phyloP scores from a whole-genome alignment of 2,329 filamentous ascomycete genomes.

The Chrysoporthe cubensis region DNA sequence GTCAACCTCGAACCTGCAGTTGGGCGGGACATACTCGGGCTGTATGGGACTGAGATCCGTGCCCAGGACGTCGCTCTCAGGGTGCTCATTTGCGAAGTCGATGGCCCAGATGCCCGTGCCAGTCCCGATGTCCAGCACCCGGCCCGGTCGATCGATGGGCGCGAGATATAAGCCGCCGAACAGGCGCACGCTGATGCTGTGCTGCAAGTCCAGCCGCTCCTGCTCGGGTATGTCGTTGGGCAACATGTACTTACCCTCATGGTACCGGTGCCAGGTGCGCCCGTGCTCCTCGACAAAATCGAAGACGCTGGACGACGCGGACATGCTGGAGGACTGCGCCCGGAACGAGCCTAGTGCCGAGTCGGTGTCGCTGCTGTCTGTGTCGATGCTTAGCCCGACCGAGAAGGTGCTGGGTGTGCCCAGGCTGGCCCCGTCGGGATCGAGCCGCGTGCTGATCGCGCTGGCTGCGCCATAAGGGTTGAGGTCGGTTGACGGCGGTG shows the following conservation, averaged over 20 bases:
- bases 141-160: conserved; percentile 28
- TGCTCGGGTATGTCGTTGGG: conserved; percentile 29
- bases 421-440: conserved; percentile 20
- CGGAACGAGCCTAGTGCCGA: conserved; percentile 25
- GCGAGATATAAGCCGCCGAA: conserved; percentile 30
- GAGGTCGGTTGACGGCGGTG: background rate
- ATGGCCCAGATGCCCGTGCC: conserved; percentile 36
- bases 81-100: conserved; percentile 33
- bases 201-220: conserved; percentile 30
- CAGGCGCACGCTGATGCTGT: conserved; percentile 28
- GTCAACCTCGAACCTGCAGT: conserved; percentile 34
- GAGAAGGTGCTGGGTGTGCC: conserved; percentile 23
- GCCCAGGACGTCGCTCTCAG: conserved; percentile 32
- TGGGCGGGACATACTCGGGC: conserved; percentile 34
- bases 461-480: background rate
- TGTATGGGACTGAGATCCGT: conserved; percentile 35
- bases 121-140: conserved; percentile 37
- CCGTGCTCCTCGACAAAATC: conserved; percentile 29
- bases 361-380: conserved; percentile 24
- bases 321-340: conserved; percentile 25
- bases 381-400: conserved; percentile 23
- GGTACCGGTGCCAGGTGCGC: conserved; percentile 28
- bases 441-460: conserved; percentile 15
- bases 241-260: conserved; percentile 30
- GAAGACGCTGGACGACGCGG: conserved; percentile 24